Base-by-base conservation (phyloP, 228 moss, liverwort and hornwort species). In the Sphagnum fallax region DNA sequence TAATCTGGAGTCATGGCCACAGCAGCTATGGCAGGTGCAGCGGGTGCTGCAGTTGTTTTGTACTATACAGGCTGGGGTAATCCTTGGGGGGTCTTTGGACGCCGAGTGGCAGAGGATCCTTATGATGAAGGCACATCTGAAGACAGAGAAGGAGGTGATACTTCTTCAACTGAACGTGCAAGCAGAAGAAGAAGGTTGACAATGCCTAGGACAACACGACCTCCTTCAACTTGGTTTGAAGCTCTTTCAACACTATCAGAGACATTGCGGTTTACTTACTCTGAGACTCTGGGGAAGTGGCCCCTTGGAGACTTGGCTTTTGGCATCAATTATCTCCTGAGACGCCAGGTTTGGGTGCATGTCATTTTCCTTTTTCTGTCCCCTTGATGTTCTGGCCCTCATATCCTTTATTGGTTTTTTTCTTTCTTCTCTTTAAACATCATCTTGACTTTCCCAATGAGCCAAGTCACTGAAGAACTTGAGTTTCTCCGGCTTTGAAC, bases 221-320 rank as follows among this genome's bases (percentile, higher is more conserved):
- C 87, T 16, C 87, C 87, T 10, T 87, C 81, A 48, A 87, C 87
- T 18, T 87, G 87, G 87, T 83, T 74, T 63, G 87, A 87, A 67
- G 87, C 87, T 50, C 67, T 87, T 66, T 87, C 87, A 61, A 87
- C 87, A 16, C 61, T 87, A 18, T 81, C 87, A 18, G 87, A 87
- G 72, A 87, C 87, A 16, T 68, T 87, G 66, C 73, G 87, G 65
- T 87, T 87, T 66, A 87, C 87, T 5, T 87, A 87, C 63, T 80
- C 87, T 0, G 87, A 87, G 75, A 87, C 87, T 62, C 66, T 87
- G 16, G 87, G 87, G 14, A 87, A 87, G 67, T 87, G 87, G 87
- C 87, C 87, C 13, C 83, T 87, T 50, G 87, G 87, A 16, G 87
- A 87, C 68, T 71, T 87, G 66, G 87, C 87, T 4, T 87, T 87